Evolutionary conservation across 164 flowering plant genomes (phyloP).

Genomic region (Piper longum): DNA sequence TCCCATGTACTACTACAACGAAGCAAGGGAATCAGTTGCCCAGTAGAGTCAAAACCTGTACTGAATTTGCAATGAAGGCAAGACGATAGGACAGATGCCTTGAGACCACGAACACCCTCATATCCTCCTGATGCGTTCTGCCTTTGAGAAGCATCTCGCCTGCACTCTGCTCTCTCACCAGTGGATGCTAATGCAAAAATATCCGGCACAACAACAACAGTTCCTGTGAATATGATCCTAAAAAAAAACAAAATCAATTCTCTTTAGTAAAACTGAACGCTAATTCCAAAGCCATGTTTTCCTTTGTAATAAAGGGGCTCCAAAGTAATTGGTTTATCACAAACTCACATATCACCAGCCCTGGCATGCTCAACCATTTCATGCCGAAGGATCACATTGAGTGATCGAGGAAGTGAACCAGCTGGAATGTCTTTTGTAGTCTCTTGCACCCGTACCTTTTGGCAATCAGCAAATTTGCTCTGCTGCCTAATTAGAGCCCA

Average conservation of each 20-base stretch:
- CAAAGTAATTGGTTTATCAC: background rate
- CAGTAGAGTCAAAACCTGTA: slow-evolving; percentile 43
- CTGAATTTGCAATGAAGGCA: slow-evolving; percentile 93
- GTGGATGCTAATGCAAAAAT: slow-evolving; percentile 91
- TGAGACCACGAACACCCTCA: slow-evolving; percentile 85
- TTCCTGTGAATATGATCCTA: slow-evolving; percentile 91
- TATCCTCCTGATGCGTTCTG: slow-evolving; percentile 32
- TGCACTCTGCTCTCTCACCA: slow-evolving; percentile 87
- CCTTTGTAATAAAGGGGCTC: no score
- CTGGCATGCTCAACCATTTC: slow-evolving; percentile 98
- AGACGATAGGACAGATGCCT: slow-evolving; percentile 83
- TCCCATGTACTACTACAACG: background rate
- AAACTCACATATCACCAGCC: slow-evolving; percentile 91
- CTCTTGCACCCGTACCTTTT: slow-evolving; percentile 97
- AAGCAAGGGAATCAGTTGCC: background rate
- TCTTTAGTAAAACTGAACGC: no score
- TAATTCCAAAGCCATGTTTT: no score
- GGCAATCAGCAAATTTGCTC: slow-evolving; percentile 97
- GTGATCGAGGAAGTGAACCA: slow-evolving; percentile 89
- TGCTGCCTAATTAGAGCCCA: slow-evolving; percentile 91
- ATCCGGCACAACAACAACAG: slow-evolving; percentile 89
- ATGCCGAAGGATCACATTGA: slow-evolving; percentile 94
- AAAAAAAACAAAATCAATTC: background rate
- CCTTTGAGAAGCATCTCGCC: slow-evolving; percentile 51
- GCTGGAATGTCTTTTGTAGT: slow-evolving; percentile 94